Percentiles rank a stretch among this genome's conserved stretches.
Conservation (phyloP, 345 rosid species). For the Hypericum perforatum region DNA sequence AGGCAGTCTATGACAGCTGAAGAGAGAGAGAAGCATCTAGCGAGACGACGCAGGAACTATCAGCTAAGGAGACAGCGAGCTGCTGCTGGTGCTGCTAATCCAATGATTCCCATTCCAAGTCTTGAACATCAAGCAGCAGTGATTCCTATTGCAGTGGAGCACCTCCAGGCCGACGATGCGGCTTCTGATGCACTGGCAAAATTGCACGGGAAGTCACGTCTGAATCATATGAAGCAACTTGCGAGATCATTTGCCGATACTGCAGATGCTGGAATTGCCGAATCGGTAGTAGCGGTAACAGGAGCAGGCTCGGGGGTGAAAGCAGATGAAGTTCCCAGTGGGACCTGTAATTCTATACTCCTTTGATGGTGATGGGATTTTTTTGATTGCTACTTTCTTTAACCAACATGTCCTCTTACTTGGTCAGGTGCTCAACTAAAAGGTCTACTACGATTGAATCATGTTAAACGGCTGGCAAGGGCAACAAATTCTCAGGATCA, state of each 20-base stretch:
- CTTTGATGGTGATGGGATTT: too few relatives aligned
- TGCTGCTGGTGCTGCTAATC: constrained; percentile 13
- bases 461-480: constrained; percentile 63
- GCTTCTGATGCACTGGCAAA: constrained; percentile 16
- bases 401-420: not conserved
- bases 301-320: constrained; percentile 20
- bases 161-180: too few relatives aligned
- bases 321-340: constrained; percentile 22
- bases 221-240: constrained; percentile 63
- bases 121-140: constrained; percentile 11
- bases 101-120: constrained; percentile 10
- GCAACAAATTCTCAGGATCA: constrained; percentile 20
- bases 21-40: constrained; percentile 84
- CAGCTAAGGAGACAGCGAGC: constrained; percentile 68
- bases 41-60: constrained; percentile 80
- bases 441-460: constrained; percentile 62
- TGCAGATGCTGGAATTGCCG: constrained; percentile 11
- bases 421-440: constrained; percentile 41
- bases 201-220: constrained; percentile 42
- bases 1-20: constrained; percentile 82
- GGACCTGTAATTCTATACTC: constrained; percentile 30
- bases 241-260: constrained; percentile 53
- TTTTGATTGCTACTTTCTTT: not conserved
- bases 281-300: constrained; percentile 6
- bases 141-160: constrained; percentile 17